Conservation (phyloP, 2,329 filamentous ascomycete species). For the Hypomyces rosellus region DNA sequence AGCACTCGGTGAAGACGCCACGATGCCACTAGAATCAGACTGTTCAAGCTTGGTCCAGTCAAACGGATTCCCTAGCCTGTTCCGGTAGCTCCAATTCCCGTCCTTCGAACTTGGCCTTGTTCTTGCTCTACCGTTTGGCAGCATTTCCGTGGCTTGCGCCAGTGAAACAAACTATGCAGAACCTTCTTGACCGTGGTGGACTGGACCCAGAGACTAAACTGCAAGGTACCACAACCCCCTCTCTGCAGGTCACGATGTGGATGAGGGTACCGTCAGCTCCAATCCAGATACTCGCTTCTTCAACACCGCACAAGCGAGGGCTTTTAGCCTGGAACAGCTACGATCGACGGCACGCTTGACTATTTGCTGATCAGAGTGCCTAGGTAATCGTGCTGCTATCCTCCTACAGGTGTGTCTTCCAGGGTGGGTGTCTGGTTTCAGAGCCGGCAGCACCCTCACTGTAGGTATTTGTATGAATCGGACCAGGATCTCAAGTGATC, state of each 20-base stretch:
- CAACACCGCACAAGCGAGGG: not conserved
- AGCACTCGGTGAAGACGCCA: constrained; percentile 10
- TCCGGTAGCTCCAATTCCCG: not conserved
- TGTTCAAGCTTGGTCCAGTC: not conserved
- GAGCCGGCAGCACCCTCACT: too few species aligned
- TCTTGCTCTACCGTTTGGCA: not conserved
- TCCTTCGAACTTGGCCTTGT: not conserved
- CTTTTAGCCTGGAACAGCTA: not conserved
- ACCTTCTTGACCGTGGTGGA: too few species aligned
- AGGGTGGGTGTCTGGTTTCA: too few species aligned
- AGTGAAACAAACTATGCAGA: not conserved
- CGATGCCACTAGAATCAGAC: constrained; percentile 6
- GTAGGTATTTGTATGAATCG: too few species aligned
- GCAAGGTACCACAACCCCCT: constrained; percentile 5
- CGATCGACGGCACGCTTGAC: not conserved
- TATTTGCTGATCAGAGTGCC: too few species aligned
- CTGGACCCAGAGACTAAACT: not conserved
- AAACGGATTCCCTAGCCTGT: not conserved
- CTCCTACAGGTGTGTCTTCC: too few species aligned
- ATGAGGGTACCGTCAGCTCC: not conserved
- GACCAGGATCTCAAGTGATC: too few species aligned
- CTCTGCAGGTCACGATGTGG: constrained; percentile 3
- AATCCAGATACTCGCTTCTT: not conserved
- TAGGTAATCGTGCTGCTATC: too few species aligned
- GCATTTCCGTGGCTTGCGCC: not conserved